Percentiles rank a stretch among this genome's conserved stretches.
Conservation (phyloP, 2,329 filamentous ascomycete species). For the Pyrenophora graminea region DNA sequence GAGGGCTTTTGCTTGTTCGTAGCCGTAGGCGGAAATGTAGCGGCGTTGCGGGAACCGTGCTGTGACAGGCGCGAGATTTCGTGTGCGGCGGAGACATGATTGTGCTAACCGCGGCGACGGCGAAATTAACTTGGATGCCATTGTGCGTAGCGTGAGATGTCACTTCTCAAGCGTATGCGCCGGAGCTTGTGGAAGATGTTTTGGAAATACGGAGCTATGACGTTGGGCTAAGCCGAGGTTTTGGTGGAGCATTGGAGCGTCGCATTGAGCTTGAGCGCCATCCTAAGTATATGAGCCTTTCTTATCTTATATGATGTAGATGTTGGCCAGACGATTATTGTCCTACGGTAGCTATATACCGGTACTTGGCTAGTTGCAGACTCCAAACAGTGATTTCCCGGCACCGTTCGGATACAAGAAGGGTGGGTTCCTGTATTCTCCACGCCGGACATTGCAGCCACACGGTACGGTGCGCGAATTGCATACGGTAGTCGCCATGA, state of each 20-base stretch:
- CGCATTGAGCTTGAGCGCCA: too few species aligned
- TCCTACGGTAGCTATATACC: too few species aligned
- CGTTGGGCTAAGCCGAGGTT: constrained; percentile 32
- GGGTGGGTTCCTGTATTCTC: too few species aligned
- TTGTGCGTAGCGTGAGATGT: constrained; percentile 15
- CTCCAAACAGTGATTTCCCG: too few species aligned
- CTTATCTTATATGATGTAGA: too few species aligned
- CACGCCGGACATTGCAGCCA: background rate
- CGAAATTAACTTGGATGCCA: constrained; percentile 32
- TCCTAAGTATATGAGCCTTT: too few species aligned
- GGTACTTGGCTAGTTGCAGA: too few species aligned
- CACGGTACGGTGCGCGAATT: background rate
- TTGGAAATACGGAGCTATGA: constrained; percentile 32
- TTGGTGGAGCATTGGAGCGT: constrained; percentile 13
- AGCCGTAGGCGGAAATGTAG: constrained; percentile 68
- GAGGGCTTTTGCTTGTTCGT: constrained; percentile 83
- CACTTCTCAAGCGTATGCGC: too few species aligned
- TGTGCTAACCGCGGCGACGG: constrained; percentile 21
- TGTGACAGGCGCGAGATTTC: constrained; percentile 7
- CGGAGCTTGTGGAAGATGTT: background rate
- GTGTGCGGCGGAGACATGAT: constrained; percentile 27
- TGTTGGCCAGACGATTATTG: too few species aligned
- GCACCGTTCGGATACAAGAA: too few species aligned
- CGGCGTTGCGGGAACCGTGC: constrained; percentile 42
- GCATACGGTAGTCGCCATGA: background rate